Evolutionary conservation across 768 basidiomycete genomes (phyloP), one percentile per base, ranked within the genome.

Genomic region (Cytidiella melzeri): DNA sequence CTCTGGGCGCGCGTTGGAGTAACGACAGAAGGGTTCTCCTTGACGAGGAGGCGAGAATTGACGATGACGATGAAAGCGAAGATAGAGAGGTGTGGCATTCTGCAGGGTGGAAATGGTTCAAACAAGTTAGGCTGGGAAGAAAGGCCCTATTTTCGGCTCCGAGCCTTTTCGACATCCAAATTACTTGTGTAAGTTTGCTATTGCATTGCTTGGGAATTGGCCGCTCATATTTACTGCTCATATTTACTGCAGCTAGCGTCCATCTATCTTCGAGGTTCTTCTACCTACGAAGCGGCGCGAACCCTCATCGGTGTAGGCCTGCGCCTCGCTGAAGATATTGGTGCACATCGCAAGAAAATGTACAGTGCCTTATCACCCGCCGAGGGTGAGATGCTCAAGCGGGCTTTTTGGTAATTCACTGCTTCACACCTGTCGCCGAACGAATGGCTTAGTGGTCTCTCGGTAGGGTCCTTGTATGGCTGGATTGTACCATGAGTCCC

Each of bases 311-410:
- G 72, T 52, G 71, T 69, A 49, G 89, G 69, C 21, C 66, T 74
- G 42, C 79, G 72, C 45, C 20, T 64, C 52, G 43, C 59, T 20
- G 48, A 84, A 63, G 89, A 92, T 56, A 73, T 87, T 3, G 90
- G 90, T 28, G 84, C 83, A 12, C 90, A 92, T 58, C 74, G 83
- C 45, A 81, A 71, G 58, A 80, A 73, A 54, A 70, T 75, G 2
- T 84, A 85, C 50, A 67, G 69, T 4, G 58, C 59, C 5, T 62
- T 59, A 53, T 69, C 76, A 4, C 72, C 66, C 57, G 54, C 75
- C 47, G 80, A 85, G 42, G 75, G 81, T 25, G 87, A 91, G 56
- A 69, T 87, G 18, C 87, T 84, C 77, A 89, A 86, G 62, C 77
- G 89, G 25, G 81, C 81, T 0, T 88, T 90, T 60, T 88, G 85